Evolutionary conservation across 805 yeast genomes (phyloP).

Genomic region (Saturnispora besseyi): DNA sequence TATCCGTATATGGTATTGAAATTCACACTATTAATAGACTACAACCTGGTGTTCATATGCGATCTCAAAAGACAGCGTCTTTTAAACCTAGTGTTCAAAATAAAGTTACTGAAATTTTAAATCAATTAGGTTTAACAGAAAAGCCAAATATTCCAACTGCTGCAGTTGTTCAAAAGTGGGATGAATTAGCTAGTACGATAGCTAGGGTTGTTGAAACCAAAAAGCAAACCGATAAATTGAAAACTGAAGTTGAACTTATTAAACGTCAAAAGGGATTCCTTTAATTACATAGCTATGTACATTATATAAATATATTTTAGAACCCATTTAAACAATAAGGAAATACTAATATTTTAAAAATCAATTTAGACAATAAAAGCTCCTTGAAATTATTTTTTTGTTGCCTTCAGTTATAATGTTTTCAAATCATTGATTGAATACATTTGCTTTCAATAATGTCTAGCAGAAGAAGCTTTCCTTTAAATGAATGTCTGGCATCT

Average conservation of each 20-base stretch:
- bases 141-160: conserved; percentile 87
- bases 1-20: conserved; percentile 73
- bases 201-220: conserved; percentile 72
- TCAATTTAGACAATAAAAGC: neutral
- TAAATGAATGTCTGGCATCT: too few species aligned
- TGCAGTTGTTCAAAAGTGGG: conserved; percentile 67
- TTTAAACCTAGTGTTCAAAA: conserved; percentile 70
- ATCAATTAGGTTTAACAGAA: conserved; percentile 70
- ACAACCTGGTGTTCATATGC: conserved; percentile 70
- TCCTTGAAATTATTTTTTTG: too few species aligned
- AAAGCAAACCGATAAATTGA: conserved; percentile 78
- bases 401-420: too few species aligned
- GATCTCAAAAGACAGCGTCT: conserved; percentile 71
- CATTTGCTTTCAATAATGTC: too few species aligned
- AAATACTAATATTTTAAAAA: neutral
- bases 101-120: conserved; percentile 50
- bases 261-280: conserved; percentile 26
- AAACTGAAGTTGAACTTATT: conserved; percentile 60
- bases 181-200: conserved; percentile 60
- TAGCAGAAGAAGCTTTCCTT: too few species aligned
- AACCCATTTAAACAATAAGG: neutral
- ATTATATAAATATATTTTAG: conserved; percentile 13
- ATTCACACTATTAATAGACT: conserved; percentile 61
- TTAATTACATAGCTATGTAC: neutral
- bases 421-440: too few species aligned